Evolutionary conservation across 2,329 filamentous ascomycete species (phyloP).

Genomic region (Westerdykella ornata): DNA sequence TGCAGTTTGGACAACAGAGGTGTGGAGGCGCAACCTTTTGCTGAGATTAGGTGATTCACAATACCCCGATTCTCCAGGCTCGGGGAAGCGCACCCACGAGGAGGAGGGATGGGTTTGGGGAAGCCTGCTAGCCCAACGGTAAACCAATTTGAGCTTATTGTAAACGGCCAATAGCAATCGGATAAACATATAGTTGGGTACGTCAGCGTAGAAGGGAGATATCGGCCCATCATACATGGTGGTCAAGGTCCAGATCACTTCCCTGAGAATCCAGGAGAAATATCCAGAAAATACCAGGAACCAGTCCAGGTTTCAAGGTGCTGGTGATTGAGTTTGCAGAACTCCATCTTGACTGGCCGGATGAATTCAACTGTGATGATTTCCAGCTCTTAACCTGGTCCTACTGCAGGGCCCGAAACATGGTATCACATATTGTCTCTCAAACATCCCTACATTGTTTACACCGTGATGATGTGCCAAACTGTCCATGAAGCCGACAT

Average conservation of each 20-base stretch:
- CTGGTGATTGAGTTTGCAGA: neutral
- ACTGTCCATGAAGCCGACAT: too few species aligned
- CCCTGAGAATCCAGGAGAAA: neutral
- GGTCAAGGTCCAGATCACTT: slow-evolving; percentile 5
- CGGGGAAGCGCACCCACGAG: slow-evolving; percentile 7
- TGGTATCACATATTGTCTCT: too few species aligned
- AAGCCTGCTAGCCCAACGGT: slow-evolving; percentile 4
- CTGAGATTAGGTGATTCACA: neutral
- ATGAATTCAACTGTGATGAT: slow-evolving; percentile 1
- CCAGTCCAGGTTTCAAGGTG: neutral
- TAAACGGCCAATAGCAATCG: slow-evolving; percentile 1
- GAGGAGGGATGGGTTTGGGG: neutral
- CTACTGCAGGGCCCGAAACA: neutral
- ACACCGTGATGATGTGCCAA: too few species aligned
- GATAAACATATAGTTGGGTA: slow-evolving; percentile 4
- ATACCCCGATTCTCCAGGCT: neutral
- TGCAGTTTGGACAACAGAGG: neutral
- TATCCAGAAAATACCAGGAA: slow-evolving; percentile 2
- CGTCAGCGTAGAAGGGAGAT: slow-evolving; percentile 9
- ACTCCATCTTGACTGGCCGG: slow-evolving; percentile 3
- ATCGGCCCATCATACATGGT: slow-evolving; percentile 5
- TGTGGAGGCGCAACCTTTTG: neutral
- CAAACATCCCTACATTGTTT: too few species aligned
- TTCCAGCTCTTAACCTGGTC: too few species aligned
- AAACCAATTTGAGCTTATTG: slow-evolving; percentile 17